Percentiles rank a stretch among this genome's conserved stretches.
These are phyloP conservation scores for Raddia guianensis DNA, from an alignment of 176 grass and related monocot genomes.

Conservation along the genomic window DNA sequence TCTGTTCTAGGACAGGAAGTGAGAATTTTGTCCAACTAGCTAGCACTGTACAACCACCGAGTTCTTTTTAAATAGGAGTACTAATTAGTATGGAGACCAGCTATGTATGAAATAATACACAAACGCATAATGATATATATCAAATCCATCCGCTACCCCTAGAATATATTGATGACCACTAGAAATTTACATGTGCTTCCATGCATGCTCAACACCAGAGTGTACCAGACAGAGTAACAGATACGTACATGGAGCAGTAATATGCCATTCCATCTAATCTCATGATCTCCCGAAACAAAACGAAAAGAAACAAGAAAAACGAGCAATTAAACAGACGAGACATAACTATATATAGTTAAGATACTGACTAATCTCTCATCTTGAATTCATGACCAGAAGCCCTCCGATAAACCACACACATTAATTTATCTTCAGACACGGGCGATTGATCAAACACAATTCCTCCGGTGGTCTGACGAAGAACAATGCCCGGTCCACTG, in stretches of 20 bases:
- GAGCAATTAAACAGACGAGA: not conserved
- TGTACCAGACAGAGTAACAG: not conserved
- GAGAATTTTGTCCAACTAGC: too few species aligned
- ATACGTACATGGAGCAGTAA: not conserved
- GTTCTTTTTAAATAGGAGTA: too few species aligned
- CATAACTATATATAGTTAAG: not conserved
- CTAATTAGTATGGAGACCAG: too few species aligned
- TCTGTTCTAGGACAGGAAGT: too few species aligned
- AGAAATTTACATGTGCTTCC: not conserved
- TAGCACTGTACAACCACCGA: too few species aligned
- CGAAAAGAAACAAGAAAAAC: not conserved
- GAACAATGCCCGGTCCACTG: constrained; percentile 63
- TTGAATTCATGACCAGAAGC: not conserved
- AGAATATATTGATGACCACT: not conserved
- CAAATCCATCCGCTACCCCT: not conserved
- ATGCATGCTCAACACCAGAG: not conserved
- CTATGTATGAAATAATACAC: not conserved
- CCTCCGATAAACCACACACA: not conserved
- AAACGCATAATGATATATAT: not conserved
- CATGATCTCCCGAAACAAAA: not conserved
- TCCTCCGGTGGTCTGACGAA: constrained; percentile 51
- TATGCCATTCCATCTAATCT: not conserved
- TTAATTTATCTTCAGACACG: not conserved
- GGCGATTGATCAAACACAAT: constrained; percentile 33
- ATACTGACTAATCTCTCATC: not conserved